Base-by-base conservation (phyloP, 768 basidiomycete species). In the Plicaturopsis crispa region DNA sequence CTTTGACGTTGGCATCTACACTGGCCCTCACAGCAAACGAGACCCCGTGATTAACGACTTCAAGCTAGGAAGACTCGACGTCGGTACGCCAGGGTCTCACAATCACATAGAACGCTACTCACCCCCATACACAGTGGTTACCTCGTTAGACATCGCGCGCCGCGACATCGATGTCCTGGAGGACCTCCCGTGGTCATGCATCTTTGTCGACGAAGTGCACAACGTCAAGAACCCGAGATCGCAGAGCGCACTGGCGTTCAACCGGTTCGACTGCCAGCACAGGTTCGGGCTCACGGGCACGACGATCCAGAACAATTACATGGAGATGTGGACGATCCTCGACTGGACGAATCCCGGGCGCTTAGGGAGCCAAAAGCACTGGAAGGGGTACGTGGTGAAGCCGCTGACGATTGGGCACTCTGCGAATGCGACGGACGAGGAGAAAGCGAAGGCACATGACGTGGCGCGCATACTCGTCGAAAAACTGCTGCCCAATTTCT, bases 241-340 rank as follows among this genome's bases (percentile, higher is more conserved):
- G 0, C 72, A 77, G 44, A 74, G 79, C 3, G 78, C 84, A 0
- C 33, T 54, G n/a, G 83, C 89, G 0, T 79, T 82, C 41, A 77
- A 83, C 48, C 74, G 69, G 36, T 87, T 96, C 49, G 33, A 56
- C 1, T 90, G 86, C 52, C 47, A 45, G 20, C 57, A 64, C 12
- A 80, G 93, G 3, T 90, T 94, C 48, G 94, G 90, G 0, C 65
- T 98, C 32, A 96, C 92, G 0, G 91, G 87, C 14, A 80, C 84
- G 12, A 66, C 73, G 20, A 68, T 71, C 24, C 94, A 98, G 52
- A 99, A 97, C 48, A 75, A 79, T 1, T 92, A 93, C 52, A 72
- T 75, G 31, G 94, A 98, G 55, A 66, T 97, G 48, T 93, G 90
- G 85, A 86, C 88, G 1, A 79, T 99, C 23, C 61, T 97, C 22